These are phyloP conservation scores for Crucihimalaya himalaica DNA, from an alignment of 345 rosid genomes.

Conservation along the genomic window DNA sequence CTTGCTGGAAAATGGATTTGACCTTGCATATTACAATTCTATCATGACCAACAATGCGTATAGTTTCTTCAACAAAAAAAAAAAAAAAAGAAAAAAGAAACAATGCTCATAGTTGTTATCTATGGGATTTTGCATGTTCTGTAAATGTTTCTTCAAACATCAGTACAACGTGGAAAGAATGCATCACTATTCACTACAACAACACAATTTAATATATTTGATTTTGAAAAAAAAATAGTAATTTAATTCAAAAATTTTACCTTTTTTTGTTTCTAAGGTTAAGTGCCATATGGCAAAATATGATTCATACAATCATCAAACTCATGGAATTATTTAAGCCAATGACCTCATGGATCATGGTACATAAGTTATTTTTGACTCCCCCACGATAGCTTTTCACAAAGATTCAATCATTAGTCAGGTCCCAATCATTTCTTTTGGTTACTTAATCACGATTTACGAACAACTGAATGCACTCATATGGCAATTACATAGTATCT, in stretches of 20 bases:
- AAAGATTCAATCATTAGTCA: background rate
- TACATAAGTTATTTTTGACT: slow-evolving; percentile 6
- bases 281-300: slow-evolving; percentile 6
- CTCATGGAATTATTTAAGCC: background rate
- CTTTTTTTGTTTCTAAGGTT: background rate
- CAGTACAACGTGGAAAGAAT: background rate
- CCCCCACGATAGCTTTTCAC: slow-evolving; percentile 16
- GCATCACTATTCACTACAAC: slow-evolving; percentile 4
- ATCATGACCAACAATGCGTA: background rate
- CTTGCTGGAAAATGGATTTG: background rate
- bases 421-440: background rate
- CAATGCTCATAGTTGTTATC: background rate
- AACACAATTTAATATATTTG: background rate
- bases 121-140: background rate
- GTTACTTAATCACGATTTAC: background rate
- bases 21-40: background rate
- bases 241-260: background rate
- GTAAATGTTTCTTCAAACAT: background rate
- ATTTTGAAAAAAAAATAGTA: background rate
- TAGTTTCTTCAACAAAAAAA: background rate
- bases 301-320: slow-evolving; percentile 13
- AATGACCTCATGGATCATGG: slow-evolving; percentile 18
- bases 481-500: background rate
- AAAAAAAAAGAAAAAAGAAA: background rate
- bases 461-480: background rate